Evolutionary conservation across 2,329 filamentous ascomycete species (phyloP).

Genomic region (Neofusicoccum umdonicola): DNA sequence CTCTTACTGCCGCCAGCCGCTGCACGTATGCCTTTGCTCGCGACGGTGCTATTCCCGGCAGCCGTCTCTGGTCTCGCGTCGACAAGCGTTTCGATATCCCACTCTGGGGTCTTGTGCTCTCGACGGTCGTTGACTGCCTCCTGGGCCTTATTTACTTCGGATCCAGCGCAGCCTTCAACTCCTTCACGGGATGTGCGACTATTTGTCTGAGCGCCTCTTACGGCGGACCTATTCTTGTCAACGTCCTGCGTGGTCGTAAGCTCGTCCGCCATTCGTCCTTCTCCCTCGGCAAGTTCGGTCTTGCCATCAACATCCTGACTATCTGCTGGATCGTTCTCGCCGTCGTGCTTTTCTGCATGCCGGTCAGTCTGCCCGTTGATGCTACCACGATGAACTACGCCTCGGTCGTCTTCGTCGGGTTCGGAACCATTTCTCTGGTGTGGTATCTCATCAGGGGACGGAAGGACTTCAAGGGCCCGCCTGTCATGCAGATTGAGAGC

Average conservation of each 20-base stretch:
- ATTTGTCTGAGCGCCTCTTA: constrained; percentile 76
- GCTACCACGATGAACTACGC: constrained; percentile 45
- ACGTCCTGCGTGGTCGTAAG: constrained; percentile 63
- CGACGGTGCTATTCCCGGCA: constrained; percentile 71
- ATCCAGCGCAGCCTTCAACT: constrained; percentile 72
- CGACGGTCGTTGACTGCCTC: constrained; percentile 66
- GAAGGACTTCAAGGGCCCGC: constrained; percentile 38
- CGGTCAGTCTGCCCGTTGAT: constrained; percentile 43
- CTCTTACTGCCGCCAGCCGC: constrained; percentile 69
- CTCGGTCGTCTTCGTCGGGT: constrained; percentile 40
- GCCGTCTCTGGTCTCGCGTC: constrained; percentile 64
- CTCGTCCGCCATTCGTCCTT: constrained; percentile 65
- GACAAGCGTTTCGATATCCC: constrained; percentile 67
- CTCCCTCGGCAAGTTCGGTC: constrained; percentile 68
- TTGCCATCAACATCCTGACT: constrained; percentile 64
- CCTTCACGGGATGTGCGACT: constrained; percentile 75
- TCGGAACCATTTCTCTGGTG: constrained; percentile 34
- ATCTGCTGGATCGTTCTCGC: constrained; percentile 70
- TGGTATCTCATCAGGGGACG: constrained; percentile 39
- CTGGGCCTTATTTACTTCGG: constrained; percentile 79
- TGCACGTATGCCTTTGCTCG: constrained; percentile 76
- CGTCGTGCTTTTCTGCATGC: constrained; percentile 75
- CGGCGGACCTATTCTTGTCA: constrained; percentile 72
- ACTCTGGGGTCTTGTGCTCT: constrained; percentile 66
- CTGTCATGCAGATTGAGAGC: constrained; percentile 35